Percentiles rank a stretch among this genome's conserved stretches.
These are phyloP conservation scores for Laetiporus sulphureus DNA, from an alignment of 1,284 basidiomycete species.

Conservation along the genomic window DNA sequence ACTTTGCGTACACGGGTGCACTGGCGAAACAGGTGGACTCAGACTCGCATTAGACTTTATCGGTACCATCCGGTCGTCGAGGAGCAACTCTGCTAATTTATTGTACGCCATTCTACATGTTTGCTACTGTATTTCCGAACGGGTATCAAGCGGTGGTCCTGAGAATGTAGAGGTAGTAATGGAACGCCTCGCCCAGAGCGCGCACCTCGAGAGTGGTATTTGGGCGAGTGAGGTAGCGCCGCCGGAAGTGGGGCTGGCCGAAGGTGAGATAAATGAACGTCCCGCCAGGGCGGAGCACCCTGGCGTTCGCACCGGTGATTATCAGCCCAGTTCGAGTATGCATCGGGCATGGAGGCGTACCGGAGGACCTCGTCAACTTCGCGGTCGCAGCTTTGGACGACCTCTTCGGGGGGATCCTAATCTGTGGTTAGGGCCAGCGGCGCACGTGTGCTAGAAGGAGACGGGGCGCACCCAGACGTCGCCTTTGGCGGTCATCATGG, in stretches of 20 bases:
- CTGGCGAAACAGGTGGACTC: slow-evolving; percentile 22
- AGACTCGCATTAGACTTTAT: too few species aligned
- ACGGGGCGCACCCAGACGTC: slow-evolving; percentile 78
- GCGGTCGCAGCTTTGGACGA: slow-evolving; percentile 68
- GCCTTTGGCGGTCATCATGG: slow-evolving; percentile 85
- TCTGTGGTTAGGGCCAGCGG: neutral
- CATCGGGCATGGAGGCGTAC: neutral
- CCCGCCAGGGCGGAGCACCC: slow-evolving; percentile 58
- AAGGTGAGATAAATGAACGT: slow-evolving; percentile 84
- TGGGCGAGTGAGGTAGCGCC: slow-evolving; percentile 52
- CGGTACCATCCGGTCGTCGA: too few species aligned
- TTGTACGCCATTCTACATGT: too few species aligned
- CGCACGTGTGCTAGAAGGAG: neutral
- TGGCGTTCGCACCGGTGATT: slow-evolving; percentile 20
- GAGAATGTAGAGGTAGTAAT: slow-evolving; percentile 75
- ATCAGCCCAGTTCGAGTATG: neutral
- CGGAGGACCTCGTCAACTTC: slow-evolving; percentile 67
- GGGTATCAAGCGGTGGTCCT: too few species aligned
- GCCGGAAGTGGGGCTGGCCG: slow-evolving; percentile 88
- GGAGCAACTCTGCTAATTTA: too few species aligned
- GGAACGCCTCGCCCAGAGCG: slow-evolving; percentile 72
- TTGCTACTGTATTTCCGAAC: too few species aligned
- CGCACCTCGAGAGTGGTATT: slow-evolving; percentile 58
- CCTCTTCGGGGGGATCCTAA: slow-evolving; percentile 77
- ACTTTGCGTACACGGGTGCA: slow-evolving; percentile 52